phyloP scores from a whole-genome alignment of 345 rosid species.

The Eucalyptus pauciflora region DNA sequence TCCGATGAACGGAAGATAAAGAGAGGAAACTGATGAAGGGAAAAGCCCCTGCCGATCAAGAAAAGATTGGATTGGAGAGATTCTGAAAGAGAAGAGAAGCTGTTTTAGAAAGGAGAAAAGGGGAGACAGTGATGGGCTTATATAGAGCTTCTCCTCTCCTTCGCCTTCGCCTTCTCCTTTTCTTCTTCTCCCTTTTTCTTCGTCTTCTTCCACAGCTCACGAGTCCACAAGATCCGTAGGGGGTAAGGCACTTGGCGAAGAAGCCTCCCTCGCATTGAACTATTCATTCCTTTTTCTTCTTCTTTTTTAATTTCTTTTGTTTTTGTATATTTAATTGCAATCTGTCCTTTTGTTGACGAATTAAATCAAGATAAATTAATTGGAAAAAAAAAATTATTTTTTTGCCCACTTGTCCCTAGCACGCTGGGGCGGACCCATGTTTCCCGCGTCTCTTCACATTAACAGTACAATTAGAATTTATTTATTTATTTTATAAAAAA shows the following conservation, averaged over 20 bases:
- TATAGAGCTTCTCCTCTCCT: constrained; percentile 35
- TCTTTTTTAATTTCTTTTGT: neutral
- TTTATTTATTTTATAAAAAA: neutral
- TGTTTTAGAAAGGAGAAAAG: neutral
- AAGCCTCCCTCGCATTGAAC: constrained; percentile 15
- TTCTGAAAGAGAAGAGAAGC: neutral
- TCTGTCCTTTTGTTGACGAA: neutral
- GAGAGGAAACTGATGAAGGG: neutral
- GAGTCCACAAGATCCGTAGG: constrained; percentile 46
- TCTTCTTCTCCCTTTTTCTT: neutral
- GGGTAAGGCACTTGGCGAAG: constrained; percentile 43
- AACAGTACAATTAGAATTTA: neutral
- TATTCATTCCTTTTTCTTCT: neutral
- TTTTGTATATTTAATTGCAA: neutral
- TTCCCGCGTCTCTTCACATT: neutral
- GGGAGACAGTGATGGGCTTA: constrained; percentile 24
- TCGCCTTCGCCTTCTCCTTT: too few species aligned
- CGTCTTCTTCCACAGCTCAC: neutral
- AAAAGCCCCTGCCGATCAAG: neutral
- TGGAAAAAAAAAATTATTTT: neutral
- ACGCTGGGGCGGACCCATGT: neutral
- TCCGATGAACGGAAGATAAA: too few species aligned
- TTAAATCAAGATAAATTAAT: neutral
- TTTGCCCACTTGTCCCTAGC: neutral
- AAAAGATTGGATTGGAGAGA: neutral